A percentile compares a stretch with the other conserved stretches of the same genome.
Evolutionary conservation across 371 early-diverging fungal genomes (phyloP).

Genomic region (Smittium culicis): DNA sequence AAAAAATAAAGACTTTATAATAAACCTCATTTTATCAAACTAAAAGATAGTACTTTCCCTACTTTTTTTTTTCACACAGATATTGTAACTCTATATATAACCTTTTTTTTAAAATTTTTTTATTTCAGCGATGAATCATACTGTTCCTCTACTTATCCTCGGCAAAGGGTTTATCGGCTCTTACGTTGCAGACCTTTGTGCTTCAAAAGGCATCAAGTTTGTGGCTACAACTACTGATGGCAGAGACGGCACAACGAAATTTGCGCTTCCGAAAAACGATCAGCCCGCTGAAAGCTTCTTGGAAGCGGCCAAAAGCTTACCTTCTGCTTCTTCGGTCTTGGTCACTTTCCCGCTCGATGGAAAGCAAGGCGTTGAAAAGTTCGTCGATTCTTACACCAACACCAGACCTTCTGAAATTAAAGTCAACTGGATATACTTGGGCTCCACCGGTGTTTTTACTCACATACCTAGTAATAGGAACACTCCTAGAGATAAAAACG

Average conservation of each 20-base stretch:
- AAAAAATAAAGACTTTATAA: too few relatives aligned
- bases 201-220: not conserved
- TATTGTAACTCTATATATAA: too few relatives aligned
- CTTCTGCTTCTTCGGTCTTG: constrained; percentile 29
- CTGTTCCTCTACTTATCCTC: constrained; percentile 16
- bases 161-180: constrained; percentile 27
- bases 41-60: too few relatives aligned
- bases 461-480: constrained; percentile 20
- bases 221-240: constrained; percentile 30
- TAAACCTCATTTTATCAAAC: too few relatives aligned
- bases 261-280: constrained; percentile 22
- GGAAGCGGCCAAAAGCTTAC: constrained; percentile 16
- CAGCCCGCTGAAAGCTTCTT: not conserved
- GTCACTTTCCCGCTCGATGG: constrained; percentile 40
- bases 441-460: constrained; percentile 35
- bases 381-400: constrained; percentile 25
- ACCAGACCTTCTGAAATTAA: constrained; percentile 8
- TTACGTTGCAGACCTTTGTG: constrained; percentile 20
- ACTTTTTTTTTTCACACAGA: too few relatives aligned
- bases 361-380: constrained; percentile 11
- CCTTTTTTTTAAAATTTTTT: too few relatives aligned
- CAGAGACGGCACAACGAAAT: constrained; percentile 34
- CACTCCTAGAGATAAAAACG: constrained; percentile 15
- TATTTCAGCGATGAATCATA: too few relatives aligned
- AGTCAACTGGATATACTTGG: constrained; percentile 35